These are phyloP conservation scores for Diatrype stigma DNA, from an alignment of 2,329 filamentous ascomycete genomes.

Conservation along the genomic window DNA sequence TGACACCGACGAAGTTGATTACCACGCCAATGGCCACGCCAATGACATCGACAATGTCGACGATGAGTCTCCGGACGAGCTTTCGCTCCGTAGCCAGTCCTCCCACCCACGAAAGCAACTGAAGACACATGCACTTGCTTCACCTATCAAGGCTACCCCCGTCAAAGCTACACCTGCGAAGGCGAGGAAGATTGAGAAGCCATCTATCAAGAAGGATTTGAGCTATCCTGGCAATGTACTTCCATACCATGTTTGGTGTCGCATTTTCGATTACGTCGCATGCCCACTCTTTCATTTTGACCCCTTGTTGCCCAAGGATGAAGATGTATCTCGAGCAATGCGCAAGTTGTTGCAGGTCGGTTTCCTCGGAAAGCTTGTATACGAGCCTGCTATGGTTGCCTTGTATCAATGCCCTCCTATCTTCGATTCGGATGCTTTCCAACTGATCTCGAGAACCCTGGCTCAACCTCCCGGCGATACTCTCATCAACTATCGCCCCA, in stretches of 20 bases:
- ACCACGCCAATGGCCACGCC: not conserved
- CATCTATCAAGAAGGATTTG: not conserved
- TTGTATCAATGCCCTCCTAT: slow-evolving; percentile 69
- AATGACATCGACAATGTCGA: not conserved
- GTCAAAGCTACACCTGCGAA: not conserved
- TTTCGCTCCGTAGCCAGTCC: not conserved
- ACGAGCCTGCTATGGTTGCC: slow-evolving; percentile 68
- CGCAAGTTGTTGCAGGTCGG: slow-evolving; percentile 56
- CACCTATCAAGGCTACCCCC: not conserved
- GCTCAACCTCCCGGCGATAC: slow-evolving; percentile 39
- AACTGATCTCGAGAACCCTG: slow-evolving; percentile 47
- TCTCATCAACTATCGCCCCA: slow-evolving; percentile 62
- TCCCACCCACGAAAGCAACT: not conserved
- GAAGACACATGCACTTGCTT: not conserved
- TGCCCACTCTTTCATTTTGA: slow-evolving; percentile 54
- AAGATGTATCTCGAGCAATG: slow-evolving; percentile 37
- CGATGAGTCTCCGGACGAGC: not conserved
- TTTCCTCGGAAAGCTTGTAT: slow-evolving; percentile 58
- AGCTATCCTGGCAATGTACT: slow-evolving; percentile 28
- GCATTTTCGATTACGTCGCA: slow-evolving; percentile 67
- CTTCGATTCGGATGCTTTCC: slow-evolving; percentile 37
- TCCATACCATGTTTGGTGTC: slow-evolving; percentile 64
- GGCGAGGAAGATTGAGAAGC: not conserved
- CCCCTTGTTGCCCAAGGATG: too few relatives aligned
- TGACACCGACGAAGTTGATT: not conserved